Conservation (phyloP, 2,329 filamentous ascomycete species). For the Aspergillus viridinutans region DNA sequence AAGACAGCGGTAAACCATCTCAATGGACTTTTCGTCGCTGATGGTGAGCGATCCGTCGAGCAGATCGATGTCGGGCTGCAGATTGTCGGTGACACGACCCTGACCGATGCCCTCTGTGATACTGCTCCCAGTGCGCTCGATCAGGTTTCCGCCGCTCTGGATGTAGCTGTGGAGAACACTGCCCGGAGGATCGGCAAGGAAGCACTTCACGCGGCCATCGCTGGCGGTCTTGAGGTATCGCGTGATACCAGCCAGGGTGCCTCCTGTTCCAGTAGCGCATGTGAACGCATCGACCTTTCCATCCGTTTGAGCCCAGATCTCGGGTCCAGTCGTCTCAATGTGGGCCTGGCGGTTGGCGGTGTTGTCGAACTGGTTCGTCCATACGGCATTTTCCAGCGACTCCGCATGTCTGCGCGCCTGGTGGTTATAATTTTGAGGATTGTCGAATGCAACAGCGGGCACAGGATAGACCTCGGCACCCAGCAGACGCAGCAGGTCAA, state of each 20-base stretch:
- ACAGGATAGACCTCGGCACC: constrained; percentile 96
- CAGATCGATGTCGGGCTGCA: constrained; percentile 76
- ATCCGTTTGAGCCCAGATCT: constrained; percentile 90
- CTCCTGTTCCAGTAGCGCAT: constrained; percentile 88
- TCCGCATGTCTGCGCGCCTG: constrained; percentile 90
- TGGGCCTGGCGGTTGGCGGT: constrained; percentile 88
- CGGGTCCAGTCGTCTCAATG: constrained; percentile 92
- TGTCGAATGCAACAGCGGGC: constrained; percentile 90
- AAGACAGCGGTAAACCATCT: constrained; percentile 94
- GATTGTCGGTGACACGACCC: constrained; percentile 92
- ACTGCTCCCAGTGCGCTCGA: constrained; percentile 76
- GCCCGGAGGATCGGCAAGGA: constrained; percentile 89
- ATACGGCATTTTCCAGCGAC: constrained; percentile 78
- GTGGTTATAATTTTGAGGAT: constrained; percentile 97
- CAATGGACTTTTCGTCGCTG: constrained; percentile 87
- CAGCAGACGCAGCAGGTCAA: constrained; percentile 83
- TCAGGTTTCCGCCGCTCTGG: constrained; percentile 73
- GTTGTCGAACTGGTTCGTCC: constrained; percentile 99
- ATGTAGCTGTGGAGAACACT: constrained; percentile 93
- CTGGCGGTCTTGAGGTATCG: constrained; percentile 82
- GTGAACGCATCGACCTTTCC: constrained; percentile 91
- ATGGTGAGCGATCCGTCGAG: constrained; percentile 82
- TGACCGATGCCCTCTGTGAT: constrained; percentile 99
- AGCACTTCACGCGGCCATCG: constrained; percentile 74
- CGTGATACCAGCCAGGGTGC: constrained; percentile 84